phyloP scores from a whole-genome alignment of 768 basidiomycete species.

The Lentinus brumalis region DNA sequence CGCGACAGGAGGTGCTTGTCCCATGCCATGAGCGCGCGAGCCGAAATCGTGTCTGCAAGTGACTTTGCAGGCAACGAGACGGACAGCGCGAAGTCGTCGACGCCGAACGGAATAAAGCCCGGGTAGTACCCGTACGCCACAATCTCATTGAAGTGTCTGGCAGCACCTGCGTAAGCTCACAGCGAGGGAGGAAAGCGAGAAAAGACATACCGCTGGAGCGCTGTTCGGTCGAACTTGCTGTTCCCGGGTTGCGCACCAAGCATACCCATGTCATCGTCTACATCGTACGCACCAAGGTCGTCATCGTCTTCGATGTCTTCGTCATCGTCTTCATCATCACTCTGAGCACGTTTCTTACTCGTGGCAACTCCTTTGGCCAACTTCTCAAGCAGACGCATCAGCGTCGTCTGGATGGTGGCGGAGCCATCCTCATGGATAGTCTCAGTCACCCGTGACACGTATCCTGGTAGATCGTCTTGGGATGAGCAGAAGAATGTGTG shows the following conservation, averaged over 20 bases:
- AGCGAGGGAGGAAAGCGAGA: not conserved
- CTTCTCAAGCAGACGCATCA: constrained; percentile 44
- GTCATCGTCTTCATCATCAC: not conserved
- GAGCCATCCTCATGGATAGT: constrained; percentile 45
- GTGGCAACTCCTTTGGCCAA: constrained; percentile 27
- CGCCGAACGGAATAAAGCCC: constrained; percentile 54
- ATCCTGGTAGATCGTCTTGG: constrained; percentile 45
- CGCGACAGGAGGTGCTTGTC: constrained; percentile 62
- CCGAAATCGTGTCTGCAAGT: constrained; percentile 54
- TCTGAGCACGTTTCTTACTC: constrained; percentile 1
- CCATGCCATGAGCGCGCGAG: constrained; percentile 74
- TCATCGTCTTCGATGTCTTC: constrained; percentile 37
- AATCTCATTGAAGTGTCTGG: constrained; percentile 62
- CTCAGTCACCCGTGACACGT: constrained; percentile 46
- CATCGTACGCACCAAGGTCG: constrained; percentile 30
- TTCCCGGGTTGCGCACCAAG: not conserved
- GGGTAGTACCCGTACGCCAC: constrained; percentile 60
- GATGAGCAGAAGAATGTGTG: constrained; percentile 62
- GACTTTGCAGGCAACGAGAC: constrained; percentile 57
- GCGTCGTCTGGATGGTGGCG: constrained; percentile 45
- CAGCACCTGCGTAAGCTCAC: not conserved
- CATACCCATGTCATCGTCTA: constrained; percentile 5
- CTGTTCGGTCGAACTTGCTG: constrained; percentile 11
- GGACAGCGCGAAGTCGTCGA: constrained; percentile 55
- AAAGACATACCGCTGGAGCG: constrained; percentile 19